A percentile compares a stretch with the other conserved stretches of the same genome.
Evolutionary conservation across 73 alveolate genomes (phyloP).

Genomic region (Tetrahymena borealis): DNA sequence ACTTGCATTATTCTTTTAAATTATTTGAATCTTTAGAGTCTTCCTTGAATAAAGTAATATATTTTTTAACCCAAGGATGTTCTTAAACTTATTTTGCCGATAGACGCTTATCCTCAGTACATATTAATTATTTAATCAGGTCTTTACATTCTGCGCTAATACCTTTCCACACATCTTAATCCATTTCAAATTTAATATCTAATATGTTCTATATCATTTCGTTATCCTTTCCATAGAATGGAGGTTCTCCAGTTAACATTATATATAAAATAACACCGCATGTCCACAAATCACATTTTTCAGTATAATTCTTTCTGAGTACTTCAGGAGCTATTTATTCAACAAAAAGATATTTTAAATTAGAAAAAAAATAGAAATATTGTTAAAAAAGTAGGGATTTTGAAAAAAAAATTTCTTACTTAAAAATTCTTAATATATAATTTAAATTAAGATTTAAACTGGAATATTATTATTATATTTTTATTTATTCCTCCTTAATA

Average conservation of each 20-base stretch:
- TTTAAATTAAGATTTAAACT: too few species aligned
- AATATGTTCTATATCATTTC: neutral
- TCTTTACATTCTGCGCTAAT: neutral
- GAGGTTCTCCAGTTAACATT: neutral
- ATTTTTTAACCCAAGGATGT: neutral
- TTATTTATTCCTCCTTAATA: too few species aligned
- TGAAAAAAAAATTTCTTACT: too few species aligned
- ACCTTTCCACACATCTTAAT: neutral
- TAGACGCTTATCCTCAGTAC: neutral
- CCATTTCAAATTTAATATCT: neutral
- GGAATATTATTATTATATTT: too few species aligned
- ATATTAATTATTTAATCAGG: neutral
- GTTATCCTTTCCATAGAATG: neutral
- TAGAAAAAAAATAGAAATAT: too few species aligned
- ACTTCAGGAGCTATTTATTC: neutral
- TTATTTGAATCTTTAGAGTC: neutral
- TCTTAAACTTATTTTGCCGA: neutral
- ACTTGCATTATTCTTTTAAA: neutral
- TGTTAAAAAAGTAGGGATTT: too few species aligned
- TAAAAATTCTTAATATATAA: too few species aligned
- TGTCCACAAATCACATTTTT: neutral
- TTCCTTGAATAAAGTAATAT: neutral
- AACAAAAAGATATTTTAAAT: too few species aligned
- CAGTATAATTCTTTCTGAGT: neutral
- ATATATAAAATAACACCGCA: neutral